Base-by-base conservation (phyloP, 2,329 filamentous ascomycete genomes). In the Apiospora phragmitis region DNA sequence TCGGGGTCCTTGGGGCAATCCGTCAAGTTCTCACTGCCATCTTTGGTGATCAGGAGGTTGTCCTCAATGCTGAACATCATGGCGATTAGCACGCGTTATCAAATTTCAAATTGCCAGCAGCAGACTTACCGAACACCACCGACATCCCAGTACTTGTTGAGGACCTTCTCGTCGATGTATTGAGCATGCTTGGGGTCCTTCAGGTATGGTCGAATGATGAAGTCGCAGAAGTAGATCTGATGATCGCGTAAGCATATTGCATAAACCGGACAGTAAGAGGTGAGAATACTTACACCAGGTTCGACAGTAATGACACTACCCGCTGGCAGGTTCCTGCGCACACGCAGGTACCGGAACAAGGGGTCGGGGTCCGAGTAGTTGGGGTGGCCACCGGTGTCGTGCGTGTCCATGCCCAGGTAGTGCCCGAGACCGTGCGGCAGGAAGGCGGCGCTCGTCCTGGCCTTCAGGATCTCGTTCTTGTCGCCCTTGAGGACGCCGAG, bases 251-350 rank as follows among this genome's bases (percentile, higher is more conserved):
- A 35, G 45, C 5, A 66, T 21, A 1, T 24, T 41, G 59, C 1
- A n/a, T 38, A 38, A 4, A 49, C 62, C 4, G 8, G 12, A 9
- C 14, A 68, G 12, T 12, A 59, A 12, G 9, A 1, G 32, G 72
- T 18, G 71, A 21, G 18, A 69, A 71, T 8, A 85, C 90, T 82
- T 85, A 93, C 90, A 66, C 96, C 96, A 16, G 96, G 96, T 84
- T 99, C 96, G 49, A 98, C 95, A 0, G 96, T 99, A 69, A 99
- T 91, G 32, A 99, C 94, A 67, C 92, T 92, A 9, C 93, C 92
- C 0, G 90, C 91, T 0, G 94, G 94, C 66, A 98, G 81, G 29
- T 83, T 87, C 16, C 93, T 92, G 69, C 96, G 86, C 49, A 97
- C 91, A 62, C 96, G 87, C 72, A 99, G 84, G 79, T 98, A 98